Conservation (phyloP, 2,329 filamentous ascomycete genomes). For the Xylariaceae sp. region DNA sequence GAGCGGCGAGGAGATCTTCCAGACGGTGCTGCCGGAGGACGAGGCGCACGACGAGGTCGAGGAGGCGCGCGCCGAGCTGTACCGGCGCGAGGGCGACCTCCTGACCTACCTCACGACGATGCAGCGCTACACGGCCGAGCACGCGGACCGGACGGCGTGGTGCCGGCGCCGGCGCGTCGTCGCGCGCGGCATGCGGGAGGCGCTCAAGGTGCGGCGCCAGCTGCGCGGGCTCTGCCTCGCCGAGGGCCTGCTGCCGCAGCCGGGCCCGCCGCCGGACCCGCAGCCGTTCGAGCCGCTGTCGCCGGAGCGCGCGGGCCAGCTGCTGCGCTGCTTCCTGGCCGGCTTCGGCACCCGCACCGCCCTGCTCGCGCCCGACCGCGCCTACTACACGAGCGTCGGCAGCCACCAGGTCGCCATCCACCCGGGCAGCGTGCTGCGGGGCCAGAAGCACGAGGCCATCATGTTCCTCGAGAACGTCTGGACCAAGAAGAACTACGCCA, state of each 20-base stretch:
- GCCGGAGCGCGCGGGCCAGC: constrained; percentile 43
- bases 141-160: constrained; percentile 47
- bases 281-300: constrained; percentile 48
- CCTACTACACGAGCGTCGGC: constrained; percentile 52
- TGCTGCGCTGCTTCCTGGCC: constrained; percentile 55
- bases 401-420: constrained; percentile 56
- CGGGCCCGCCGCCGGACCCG: constrained; percentile 39
- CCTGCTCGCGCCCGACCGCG: constrained; percentile 50
- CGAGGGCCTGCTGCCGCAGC: constrained; percentile 40
- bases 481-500: constrained; percentile 59
- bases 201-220: constrained; percentile 54
- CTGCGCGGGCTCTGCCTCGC: constrained; percentile 48
- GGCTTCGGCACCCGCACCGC: constrained; percentile 57
- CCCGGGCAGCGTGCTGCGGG: constrained; percentile 54
- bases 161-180: constrained; percentile 52
- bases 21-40: constrained; percentile 49
- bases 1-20: constrained; percentile 55
- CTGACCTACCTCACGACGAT: constrained; percentile 57
- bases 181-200: constrained; percentile 53
- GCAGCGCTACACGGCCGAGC: constrained; percentile 52
- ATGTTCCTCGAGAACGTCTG: constrained; percentile 63
- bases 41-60: constrained; percentile 46
- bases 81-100: constrained; percentile 57
- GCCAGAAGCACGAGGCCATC: constrained; percentile 57
- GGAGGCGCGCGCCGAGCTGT: constrained; percentile 47